Percentiles rank a stretch among this genome's conserved stretches.
Conservation (phyloP, 139 green algal genomes). For the Chlamydomonas sp. region DNA sequence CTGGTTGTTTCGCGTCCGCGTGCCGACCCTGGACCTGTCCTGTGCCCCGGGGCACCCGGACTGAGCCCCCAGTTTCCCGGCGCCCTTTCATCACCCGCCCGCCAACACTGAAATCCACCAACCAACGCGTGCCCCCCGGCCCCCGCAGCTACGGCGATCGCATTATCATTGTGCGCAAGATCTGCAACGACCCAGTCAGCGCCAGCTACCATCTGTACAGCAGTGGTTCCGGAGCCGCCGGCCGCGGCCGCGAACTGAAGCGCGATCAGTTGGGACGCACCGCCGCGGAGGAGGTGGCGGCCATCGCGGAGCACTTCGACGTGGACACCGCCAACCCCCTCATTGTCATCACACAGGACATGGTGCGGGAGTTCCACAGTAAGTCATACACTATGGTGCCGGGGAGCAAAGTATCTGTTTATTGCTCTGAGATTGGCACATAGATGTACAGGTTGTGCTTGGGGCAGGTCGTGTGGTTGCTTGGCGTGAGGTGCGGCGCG, state of each 20-base stretch:
- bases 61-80: neutral
- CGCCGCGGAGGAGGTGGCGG: conserved; percentile 11
- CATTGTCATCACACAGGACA: conserved; percentile 74
- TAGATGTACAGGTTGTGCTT: too few species aligned
- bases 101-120: neutral
- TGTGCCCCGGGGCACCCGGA: too few species aligned
- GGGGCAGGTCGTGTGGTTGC: too few species aligned
- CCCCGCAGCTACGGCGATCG: conserved; percentile 1
- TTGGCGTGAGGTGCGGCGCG: too few species aligned
- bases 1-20: too few species aligned
- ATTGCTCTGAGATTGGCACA: too few species aligned
- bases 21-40: too few species aligned
- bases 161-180: conserved; percentile 17
- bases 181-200: neutral
- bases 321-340: conserved; percentile 65
- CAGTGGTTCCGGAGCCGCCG: too few species aligned
- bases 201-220: conserved; percentile 6
- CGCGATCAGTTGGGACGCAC: neutral
- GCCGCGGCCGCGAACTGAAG: conserved; percentile 2
- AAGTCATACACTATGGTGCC: neutral
- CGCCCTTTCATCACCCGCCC: neutral
- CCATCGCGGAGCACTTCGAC: conserved; percentile 57
- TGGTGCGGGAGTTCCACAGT: conserved; percentile 65
- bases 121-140: too few species aligned
- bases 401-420: too few species aligned